Evolutionary conservation across 306 rosid species (phyloP), one percentile per base, ranked within the genome.

Genomic region (Quercus bicolor): DNA sequence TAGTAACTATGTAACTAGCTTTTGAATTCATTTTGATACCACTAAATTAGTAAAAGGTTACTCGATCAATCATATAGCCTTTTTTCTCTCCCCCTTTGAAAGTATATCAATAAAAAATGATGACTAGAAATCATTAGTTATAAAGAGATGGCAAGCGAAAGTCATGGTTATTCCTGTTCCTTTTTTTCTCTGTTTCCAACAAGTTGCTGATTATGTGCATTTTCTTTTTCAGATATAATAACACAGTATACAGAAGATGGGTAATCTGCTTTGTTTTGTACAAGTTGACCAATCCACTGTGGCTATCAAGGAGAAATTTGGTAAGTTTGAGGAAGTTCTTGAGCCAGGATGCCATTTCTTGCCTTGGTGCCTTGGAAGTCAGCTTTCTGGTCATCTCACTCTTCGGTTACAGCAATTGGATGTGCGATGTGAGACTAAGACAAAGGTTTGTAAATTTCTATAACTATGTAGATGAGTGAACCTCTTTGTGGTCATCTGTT

Each of bases 321-420:
- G 98, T 8, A 84, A 72, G 81, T 94, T 81, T 82, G 90, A 89
- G 52, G 78, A 86, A 18, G 93, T 94, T 37, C 92, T 94, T 83
- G 87, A 91, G 79, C 98, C 98, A 7, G 98, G 98, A 77, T 94
- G 93, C 81, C 97, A 94, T 87, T 94, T 92, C 77, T 53, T 94
- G 86, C 98, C 98, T 68, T 92, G 94, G 97, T 75, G 84, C 81
- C 85, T 92, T 56, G 98, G 98, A 75, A 74, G 76, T 65, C 88
- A 78, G 78, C 6, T 92, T 65, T 82, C 88, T 45, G 98, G 98
- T 29, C 90, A 88, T 80, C 97, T 94, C 75, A 85, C 98, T 86
- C 94, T 94, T 57, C 87, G 98, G 70, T 73, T 94, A 81, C 97
- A 91, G 88, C 98, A 94, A 75, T 75, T 94, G 91, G 98, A 94